These are phyloP conservation scores for Incumbomyces lentus DNA, from an alignment of 2,329 filamentous ascomycete genomes.

Conservation along the genomic window DNA sequence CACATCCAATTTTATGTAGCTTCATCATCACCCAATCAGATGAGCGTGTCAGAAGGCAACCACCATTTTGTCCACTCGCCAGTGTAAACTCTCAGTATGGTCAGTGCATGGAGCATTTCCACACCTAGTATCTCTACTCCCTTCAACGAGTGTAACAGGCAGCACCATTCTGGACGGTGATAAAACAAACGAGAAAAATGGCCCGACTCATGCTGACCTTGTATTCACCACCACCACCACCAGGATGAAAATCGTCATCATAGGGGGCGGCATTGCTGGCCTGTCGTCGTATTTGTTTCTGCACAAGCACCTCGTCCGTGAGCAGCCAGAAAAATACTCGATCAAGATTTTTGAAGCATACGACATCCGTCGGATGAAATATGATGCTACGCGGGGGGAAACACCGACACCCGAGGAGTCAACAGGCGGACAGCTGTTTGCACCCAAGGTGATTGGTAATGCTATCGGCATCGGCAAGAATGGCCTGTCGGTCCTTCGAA, in stretches of 20 bases:
- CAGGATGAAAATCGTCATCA: slow-evolving; percentile 33
- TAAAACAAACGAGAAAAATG: no score
- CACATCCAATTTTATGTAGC: no score
- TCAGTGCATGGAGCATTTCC: no score
- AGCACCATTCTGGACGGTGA: no score
- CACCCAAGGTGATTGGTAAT: slow-evolving; percentile 29
- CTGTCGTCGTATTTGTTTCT: slow-evolving; percentile 31
- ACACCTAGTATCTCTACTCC: no score
- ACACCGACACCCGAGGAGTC: not conserved
- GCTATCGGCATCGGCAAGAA: slow-evolving; percentile 32
- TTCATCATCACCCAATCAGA: no score
- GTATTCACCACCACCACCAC: no score
- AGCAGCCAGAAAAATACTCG: slow-evolving; percentile 17
- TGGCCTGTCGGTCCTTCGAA: slow-evolving; percentile 28
- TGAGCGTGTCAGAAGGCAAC: no score
- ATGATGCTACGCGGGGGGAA: slow-evolving; percentile 10
- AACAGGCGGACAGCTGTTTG: slow-evolving; percentile 17
- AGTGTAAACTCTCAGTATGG: no score
- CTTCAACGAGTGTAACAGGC: no score
- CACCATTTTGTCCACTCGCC: no score
- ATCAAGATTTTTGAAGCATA: slow-evolving; percentile 34
- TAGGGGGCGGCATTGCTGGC: slow-evolving; percentile 35
- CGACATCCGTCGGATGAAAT: slow-evolving; percentile 20
- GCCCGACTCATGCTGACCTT: no score
- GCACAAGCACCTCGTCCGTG: slow-evolving; percentile 29